phyloP scores from a whole-genome alignment of 2,329 filamentous ascomycete species.

The Xylariaceae sp. region DNA sequence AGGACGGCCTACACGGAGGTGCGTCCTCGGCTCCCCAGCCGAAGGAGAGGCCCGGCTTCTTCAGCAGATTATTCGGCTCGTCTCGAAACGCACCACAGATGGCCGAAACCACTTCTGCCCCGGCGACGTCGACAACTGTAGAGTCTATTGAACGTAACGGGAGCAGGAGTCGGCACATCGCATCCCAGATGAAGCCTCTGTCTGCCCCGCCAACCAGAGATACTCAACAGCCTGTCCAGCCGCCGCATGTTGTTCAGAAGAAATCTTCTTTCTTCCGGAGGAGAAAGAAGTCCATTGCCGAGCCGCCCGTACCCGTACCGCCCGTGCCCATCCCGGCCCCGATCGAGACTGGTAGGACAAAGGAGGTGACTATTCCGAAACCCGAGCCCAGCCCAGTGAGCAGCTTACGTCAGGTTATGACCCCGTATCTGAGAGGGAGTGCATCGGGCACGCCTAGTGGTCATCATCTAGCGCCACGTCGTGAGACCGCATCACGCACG shows the following conservation, averaged over 20 bases:
- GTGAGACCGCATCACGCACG: constrained; percentile 16
- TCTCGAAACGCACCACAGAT: constrained; percentile 44
- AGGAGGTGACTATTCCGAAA: constrained; percentile 22
- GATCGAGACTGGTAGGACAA: constrained; percentile 14
- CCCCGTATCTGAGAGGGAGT: constrained; percentile 57
- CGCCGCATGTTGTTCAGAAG: constrained; percentile 60
- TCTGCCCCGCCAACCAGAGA: constrained; percentile 45
- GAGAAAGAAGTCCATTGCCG: constrained; percentile 81
- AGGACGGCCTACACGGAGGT: constrained; percentile 39
- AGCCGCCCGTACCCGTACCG: constrained; percentile 53
- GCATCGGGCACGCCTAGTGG: constrained; percentile 10
- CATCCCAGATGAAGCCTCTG: constrained; percentile 38
- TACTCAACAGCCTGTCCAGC: constrained; percentile 32
- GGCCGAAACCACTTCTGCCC: constrained; percentile 16
- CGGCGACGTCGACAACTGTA: constrained; percentile 28
- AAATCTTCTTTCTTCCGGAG: constrained; percentile 94
- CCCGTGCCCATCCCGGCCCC: constrained; percentile 29
- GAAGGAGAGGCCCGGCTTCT: constrained; percentile 79
- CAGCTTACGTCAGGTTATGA: constrained; percentile 81
- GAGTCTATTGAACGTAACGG: constrained; percentile 31
- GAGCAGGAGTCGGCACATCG: constrained; percentile 34
- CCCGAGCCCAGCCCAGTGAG: constrained; percentile 59
- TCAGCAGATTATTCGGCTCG: constrained; percentile 82
- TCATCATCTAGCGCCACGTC: constrained; percentile 9
- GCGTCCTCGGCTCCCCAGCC: constrained; percentile 35